Percentiles rank a stretch among this genome's conserved stretches.
Conservation (phyloP, 345 rosid genomes). For the Populus simonii region DNA sequence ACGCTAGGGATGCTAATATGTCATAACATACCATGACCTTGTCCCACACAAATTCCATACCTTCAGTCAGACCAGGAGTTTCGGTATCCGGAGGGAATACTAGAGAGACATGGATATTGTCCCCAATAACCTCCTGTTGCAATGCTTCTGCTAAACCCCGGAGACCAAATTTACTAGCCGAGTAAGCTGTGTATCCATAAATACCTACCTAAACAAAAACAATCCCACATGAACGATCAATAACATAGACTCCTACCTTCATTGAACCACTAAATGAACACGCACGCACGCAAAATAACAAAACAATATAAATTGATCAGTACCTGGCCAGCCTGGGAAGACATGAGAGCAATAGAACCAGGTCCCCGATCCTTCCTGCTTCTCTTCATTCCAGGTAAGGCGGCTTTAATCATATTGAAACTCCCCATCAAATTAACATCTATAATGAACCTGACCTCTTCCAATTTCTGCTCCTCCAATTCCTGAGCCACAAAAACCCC, state of each 20-base stretch:
- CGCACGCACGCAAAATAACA: no score
- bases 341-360: slow-evolving; percentile 62
- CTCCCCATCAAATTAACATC: slow-evolving; percentile 84
- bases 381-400: slow-evolving; percentile 65
- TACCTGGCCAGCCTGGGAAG: slow-evolving; percentile 95
- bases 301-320: no score
- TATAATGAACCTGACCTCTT: slow-evolving; percentile 67
- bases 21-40: no score
- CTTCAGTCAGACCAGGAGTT: slow-evolving; percentile 73
- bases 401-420: slow-evolving; percentile 79
- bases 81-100: slow-evolving; percentile 86
- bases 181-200: slow-evolving; percentile 84
- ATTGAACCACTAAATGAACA: no score
- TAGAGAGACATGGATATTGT: slow-evolving; percentile 72
- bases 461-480: slow-evolving; percentile 56
- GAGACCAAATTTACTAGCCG: slow-evolving; percentile 81
- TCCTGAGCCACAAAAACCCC: slow-evolving; percentile 67
- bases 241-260: no score
- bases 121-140: slow-evolving; percentile 83
- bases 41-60: slow-evolving; percentile 24
- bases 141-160: slow-evolving; percentile 86
- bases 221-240: no score
- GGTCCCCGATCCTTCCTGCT: slow-evolving; percentile 47
- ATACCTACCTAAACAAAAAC: slow-evolving; percentile 57
- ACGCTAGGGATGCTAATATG: no score